Percentiles rank a stretch among this genome's conserved stretches.
phyloP scores from a whole-genome alignment of 202 grass and related monocot genomes.

The Carex sylvatica region DNA sequence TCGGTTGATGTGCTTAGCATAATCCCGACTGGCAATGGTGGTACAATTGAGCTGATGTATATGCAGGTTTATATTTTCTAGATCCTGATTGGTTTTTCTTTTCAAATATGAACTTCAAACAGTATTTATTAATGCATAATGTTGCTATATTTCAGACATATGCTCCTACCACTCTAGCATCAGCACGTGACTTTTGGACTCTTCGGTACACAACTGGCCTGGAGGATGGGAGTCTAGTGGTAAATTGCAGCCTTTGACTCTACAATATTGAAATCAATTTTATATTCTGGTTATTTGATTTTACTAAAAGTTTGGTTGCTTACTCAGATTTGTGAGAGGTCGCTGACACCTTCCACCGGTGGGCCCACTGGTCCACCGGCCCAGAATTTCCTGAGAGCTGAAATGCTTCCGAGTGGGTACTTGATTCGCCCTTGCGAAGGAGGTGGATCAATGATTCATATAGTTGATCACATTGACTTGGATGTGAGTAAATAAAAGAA shows the following conservation, averaged over 20 bases:
- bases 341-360: constrained; percentile 78
- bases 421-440: constrained; percentile 93
- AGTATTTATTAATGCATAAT: constrained; percentile 8
- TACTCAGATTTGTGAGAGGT: constrained; percentile 89
- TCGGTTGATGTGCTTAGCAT: constrained; percentile 62
- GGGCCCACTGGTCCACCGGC: constrained; percentile 69
- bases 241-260: constrained; percentile 27
- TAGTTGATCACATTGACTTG: constrained; percentile 97
- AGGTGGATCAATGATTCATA: constrained; percentile 97
- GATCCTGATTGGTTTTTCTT: background rate
- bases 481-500: constrained; percentile 54
- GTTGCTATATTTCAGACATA: constrained; percentile 58
- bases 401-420: constrained; percentile 90
- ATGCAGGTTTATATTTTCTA: constrained; percentile 69
- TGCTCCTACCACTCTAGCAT: constrained; percentile 69
- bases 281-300: background rate
- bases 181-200: constrained; percentile 85
- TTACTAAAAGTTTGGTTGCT: constrained; percentile 14
- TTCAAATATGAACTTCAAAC: background rate
- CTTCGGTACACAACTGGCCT: constrained; percentile 88
- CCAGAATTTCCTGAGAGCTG: constrained; percentile 80
- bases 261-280: background rate
- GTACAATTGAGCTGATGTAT: constrained; percentile 90
- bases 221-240: constrained; percentile 99
- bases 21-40: constrained; percentile 90